Conservation (phyloP, 139 green algal species). For the Yamagishiella unicocca region DNA sequence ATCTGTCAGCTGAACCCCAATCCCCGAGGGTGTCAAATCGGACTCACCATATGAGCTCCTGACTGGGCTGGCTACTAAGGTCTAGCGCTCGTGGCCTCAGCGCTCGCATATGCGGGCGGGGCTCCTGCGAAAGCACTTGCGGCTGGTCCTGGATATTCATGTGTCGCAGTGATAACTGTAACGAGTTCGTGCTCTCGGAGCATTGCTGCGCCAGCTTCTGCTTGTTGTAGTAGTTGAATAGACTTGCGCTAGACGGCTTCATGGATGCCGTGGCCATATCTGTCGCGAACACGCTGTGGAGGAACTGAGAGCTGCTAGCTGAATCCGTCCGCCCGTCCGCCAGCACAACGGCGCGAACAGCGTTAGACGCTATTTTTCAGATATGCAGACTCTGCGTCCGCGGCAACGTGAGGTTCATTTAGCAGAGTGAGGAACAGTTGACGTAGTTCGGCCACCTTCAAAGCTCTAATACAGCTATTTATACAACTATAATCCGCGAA, state of each 20-base stretch:
- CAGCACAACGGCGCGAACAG: no score
- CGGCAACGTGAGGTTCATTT: no score
- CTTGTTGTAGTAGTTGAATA: slow-evolving; percentile 41
- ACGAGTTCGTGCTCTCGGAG: slow-evolving; percentile 36
- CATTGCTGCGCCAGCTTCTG: slow-evolving; percentile 38
- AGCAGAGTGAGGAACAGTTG: no score
- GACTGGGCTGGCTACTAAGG: slow-evolving; percentile 51
- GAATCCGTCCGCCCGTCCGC: no score
- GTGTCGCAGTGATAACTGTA: slow-evolving; percentile 21
- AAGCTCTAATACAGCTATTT: no score
- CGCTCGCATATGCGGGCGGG: background rate
- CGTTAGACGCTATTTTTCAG: no score
- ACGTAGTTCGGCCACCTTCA: no score
- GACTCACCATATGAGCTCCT: slow-evolving; percentile 53
- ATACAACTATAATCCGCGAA: no score
- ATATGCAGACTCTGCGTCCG: no score
- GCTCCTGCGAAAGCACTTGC: background rate
- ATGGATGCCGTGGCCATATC: slow-evolving; percentile 12
- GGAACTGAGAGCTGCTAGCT: no score
- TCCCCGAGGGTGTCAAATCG: no score
- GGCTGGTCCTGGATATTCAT: slow-evolving; percentile 28
- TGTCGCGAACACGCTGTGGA: no score
- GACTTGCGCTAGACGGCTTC: background rate
- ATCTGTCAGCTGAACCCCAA: background rate
- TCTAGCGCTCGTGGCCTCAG: slow-evolving; percentile 39